These are phyloP conservation scores for Phytophthora sojae DNA, from an alignment of 352 stramenopile genomes.

Conservation along the genomic window DNA sequence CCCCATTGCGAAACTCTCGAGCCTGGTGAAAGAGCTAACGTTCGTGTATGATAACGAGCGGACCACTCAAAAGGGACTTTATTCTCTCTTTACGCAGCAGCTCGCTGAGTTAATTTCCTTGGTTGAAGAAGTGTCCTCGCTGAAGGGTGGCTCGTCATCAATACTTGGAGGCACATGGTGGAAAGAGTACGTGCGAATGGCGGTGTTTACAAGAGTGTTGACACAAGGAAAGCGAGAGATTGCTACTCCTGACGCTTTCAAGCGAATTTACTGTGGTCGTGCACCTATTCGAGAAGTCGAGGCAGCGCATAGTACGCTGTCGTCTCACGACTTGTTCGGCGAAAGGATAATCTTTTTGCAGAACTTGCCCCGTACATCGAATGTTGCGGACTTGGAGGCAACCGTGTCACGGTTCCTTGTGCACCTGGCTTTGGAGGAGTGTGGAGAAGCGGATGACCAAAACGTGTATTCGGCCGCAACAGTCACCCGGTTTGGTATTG, in stretches of 20 bases:
- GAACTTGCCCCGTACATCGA: constrained; percentile 67
- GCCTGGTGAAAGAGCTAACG: constrained; percentile 58
- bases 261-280: constrained; percentile 62
- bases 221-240: constrained; percentile 50
- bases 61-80: constrained; percentile 66
- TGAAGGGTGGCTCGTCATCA: constrained; percentile 59
- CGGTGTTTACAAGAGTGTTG: constrained; percentile 64
- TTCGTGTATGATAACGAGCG: constrained; percentile 73
- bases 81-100: constrained; percentile 74
- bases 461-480: constrained; percentile 76
- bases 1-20: constrained; percentile 65
- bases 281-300: constrained; percentile 69
- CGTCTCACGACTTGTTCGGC: constrained; percentile 48
- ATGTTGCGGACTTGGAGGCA: constrained; percentile 44
- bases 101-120: constrained; percentile 67
- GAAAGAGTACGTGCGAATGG: constrained; percentile 67
- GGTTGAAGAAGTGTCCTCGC: constrained; percentile 63
- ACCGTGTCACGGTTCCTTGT: constrained; percentile 67
- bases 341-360: constrained; percentile 72
- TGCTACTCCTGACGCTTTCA: constrained; percentile 46
- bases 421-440: constrained; percentile 76
- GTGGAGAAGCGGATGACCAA: constrained; percentile 79
- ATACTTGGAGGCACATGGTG: constrained; percentile 60
- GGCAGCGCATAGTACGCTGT: constrained; percentile 36
- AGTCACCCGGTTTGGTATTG: constrained; percentile 67